These are phyloP conservation scores for Aspergillus campestris DNA, from an alignment of 495 filamentous ascomycete genomes.

Conservation along the genomic window DNA sequence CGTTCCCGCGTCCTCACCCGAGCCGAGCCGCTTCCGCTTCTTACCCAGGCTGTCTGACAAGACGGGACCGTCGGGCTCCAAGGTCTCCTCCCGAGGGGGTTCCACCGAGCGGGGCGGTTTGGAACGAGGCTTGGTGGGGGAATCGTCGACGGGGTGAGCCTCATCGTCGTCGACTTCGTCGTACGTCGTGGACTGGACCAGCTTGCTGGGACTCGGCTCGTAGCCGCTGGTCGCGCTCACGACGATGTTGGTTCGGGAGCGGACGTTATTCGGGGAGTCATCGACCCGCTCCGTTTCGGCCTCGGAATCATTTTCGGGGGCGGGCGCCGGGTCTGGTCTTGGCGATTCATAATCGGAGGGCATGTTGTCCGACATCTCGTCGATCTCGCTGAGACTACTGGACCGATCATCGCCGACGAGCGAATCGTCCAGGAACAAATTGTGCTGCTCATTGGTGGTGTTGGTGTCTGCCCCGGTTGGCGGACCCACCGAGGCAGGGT, in stretches of 20 bases:
- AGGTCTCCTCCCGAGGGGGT: conserved; percentile 14
- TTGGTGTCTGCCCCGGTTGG: conserved; percentile 25
- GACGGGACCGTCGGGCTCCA: conserved; percentile 23
- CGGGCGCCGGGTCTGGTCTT: conserved; percentile 26
- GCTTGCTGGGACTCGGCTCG: conserved; percentile 61
- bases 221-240: conserved; percentile 40
- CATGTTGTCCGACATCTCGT: conserved; percentile 61
- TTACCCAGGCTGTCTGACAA: conserved; percentile 27
- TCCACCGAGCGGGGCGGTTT: conserved; percentile 23
- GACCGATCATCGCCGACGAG: conserved; percentile 42
- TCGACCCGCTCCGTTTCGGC: conserved; percentile 95
- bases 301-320: conserved; percentile 76
- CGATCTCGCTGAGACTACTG: conserved; percentile 87
- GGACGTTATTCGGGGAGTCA: conserved; percentile 73
- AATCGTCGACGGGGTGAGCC: conserved; percentile 29
- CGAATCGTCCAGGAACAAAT: conserved; percentile 30
- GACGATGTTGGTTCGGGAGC: conserved; percentile 52
- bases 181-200: conserved; percentile 43
- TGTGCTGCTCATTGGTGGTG: conserved; percentile 31
- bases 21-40: conserved; percentile 42
- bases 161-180: conserved; percentile 37
- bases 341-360: conserved; percentile 46
- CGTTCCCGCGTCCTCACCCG: conserved; percentile 30
- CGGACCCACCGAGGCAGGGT: conserved; percentile 28
- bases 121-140: conserved; percentile 34